Base-by-base conservation (phyloP, 2,329 filamentous ascomycete genomes). In the Penicillium sp. region DNA sequence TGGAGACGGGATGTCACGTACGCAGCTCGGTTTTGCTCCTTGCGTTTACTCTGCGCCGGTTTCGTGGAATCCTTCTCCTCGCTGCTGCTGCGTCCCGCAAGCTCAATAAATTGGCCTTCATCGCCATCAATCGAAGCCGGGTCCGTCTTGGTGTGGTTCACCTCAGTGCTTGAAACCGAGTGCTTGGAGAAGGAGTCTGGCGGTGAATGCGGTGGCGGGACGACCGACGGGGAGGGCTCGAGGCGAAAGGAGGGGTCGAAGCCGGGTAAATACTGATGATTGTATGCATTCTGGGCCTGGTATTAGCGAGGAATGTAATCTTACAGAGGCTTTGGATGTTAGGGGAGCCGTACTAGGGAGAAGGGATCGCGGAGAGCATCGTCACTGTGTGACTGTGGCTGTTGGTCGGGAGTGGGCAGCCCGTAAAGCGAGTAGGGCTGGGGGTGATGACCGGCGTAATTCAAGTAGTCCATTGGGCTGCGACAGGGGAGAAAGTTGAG, bases 21-120 rank as follows among this genome's bases (percentile, higher is more conserved):
- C 84, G 85, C 85, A 68, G 84, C 84, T 62, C 85, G 72, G 57
- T 88, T 88, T 64, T 88, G 85, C 42, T 82, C 84, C 67, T 88
- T 88, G 57, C 85, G 76, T 60, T 82, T 81, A 46, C 73, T 76
- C 62, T 81, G 78, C 45, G 78, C 76, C 1, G 78, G 78, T n/a
- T 73, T 77, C 64, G 75, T 66, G 31, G 59, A 67, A 35, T 81
- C 77, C 59, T 81, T 79, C 57, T 82, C 78, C 52, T 78, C 76
- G 55, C 76, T 78, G 54, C 75, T 78, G 55, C 75, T 77, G 41
- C 75, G 73, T 25, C 61, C 62, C 23, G 58, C 54, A 12, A 57
- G 58, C 37, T 70, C 62, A 29, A 55, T 52, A 33, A 49, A 45
- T 44, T 61, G 54, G 39, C 63, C 45, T 25, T 67, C 61, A 49